phyloP scores from a whole-genome alignment of 2,329 filamentous ascomycete genomes.

The Ophiocordyceps camponoti-leonardi region DNA sequence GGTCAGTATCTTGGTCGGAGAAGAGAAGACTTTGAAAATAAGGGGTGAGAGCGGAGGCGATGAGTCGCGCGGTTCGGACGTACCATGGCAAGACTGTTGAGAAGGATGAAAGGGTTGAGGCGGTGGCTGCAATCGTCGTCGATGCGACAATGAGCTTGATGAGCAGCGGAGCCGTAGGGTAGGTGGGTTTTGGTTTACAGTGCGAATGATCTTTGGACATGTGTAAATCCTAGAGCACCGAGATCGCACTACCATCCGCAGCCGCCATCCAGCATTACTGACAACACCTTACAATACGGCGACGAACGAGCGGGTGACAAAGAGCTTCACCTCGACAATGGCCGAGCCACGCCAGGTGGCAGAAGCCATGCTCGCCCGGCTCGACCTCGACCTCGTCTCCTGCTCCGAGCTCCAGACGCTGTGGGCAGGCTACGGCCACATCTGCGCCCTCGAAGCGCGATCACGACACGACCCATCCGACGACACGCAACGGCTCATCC shows the following conservation, averaged over 20 bases:
- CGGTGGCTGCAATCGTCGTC: not conserved
- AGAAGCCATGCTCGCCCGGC: slow-evolving; percentile 19
- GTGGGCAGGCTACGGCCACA: slow-evolving; percentile 36
- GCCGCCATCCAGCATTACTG: not conserved
- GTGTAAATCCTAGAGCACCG: not conserved
- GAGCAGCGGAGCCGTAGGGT: not conserved
- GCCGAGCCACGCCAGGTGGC: slow-evolving; percentile 15
- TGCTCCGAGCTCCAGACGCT: slow-evolving; percentile 22
- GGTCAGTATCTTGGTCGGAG: too few species aligned
- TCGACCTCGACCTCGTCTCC: slow-evolving; percentile 21
- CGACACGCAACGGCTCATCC: slow-evolving; percentile 23
- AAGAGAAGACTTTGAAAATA: too few species aligned
- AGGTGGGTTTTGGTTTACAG: not conserved
- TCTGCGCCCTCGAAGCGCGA: slow-evolving; percentile 34
- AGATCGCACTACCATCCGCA: not conserved
- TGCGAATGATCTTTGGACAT: not conserved
- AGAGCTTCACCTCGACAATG: too few species aligned
- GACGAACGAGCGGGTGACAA: too few species aligned
- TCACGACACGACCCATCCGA: slow-evolving; percentile 5
- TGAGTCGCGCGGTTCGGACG: not conserved
- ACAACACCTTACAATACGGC: too few species aligned
- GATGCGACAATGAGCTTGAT: not conserved
- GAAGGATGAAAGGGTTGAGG: not conserved
- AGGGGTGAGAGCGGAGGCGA: not conserved
- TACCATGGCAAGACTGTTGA: not conserved